phyloP scores from a whole-genome alignment of 495 filamentous ascomycete species.

The Penicillium nucicola region DNA sequence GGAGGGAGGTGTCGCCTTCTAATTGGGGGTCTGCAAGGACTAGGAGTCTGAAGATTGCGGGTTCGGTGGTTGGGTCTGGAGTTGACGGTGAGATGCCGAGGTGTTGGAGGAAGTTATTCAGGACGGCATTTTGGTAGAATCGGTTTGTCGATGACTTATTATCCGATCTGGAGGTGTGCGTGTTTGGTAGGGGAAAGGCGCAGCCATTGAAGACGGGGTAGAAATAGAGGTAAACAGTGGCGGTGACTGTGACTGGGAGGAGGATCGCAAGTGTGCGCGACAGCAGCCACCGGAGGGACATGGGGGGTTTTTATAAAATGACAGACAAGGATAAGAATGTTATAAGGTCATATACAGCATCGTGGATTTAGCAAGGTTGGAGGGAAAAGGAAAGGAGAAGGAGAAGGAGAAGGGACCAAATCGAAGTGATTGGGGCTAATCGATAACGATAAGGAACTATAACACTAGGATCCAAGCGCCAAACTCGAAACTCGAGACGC shows the following conservation, averaged over 20 bases:
- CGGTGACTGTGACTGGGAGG: conserved; percentile 63
- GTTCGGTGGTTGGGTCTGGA: conserved; percentile 24
- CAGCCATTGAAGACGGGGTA: conserved; percentile 83
- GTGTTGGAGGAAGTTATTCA: conserved; percentile 50
- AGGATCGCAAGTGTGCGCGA: conserved; percentile 62
- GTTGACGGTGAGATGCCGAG: conserved; percentile 23
- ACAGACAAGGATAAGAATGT: conserved; percentile 12
- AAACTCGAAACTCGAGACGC: not conserved
- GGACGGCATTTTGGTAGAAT: conserved; percentile 28
- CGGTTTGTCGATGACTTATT: conserved; percentile 6
- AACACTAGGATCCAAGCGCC: not conserved
- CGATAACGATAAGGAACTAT: not conserved
- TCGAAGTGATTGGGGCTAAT: not conserved
- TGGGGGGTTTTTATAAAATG: conserved; percentile 22
- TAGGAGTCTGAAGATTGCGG: conserved; percentile 76
- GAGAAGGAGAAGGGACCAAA: not conserved
- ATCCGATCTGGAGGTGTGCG: not conserved
- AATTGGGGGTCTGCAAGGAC: conserved; percentile 92
- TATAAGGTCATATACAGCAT: conserved; percentile 20
- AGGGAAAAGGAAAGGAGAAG: conserved; percentile 1
- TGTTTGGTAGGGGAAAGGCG: conserved; percentile 65
- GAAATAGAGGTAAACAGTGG: conserved; percentile 77
- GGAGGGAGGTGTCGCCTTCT: conserved; percentile 85
- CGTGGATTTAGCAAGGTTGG: conserved; percentile 6
- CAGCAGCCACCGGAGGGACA: conserved; percentile 56